These are phyloP conservation scores for Cronartium quercuum DNA, from an alignment of 1,284 basidiomycete genomes.

Conservation along the genomic window DNA sequence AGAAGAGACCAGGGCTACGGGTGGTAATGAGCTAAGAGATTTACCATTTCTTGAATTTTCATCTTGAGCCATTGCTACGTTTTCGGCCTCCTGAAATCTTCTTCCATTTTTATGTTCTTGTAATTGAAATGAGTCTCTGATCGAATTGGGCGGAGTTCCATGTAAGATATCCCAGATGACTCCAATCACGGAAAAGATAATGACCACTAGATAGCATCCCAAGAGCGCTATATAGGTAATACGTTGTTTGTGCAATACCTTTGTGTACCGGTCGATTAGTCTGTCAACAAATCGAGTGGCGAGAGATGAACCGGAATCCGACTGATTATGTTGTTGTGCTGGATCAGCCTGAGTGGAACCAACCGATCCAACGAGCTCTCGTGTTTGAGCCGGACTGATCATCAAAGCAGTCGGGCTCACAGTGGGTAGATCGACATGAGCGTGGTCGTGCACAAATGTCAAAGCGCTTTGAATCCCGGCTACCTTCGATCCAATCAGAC, in stretches of 20 bases:
- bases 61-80: background rate
- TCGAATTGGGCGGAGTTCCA: background rate
- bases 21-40: slow-evolving; percentile 10
- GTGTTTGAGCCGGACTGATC: slow-evolving; percentile 17
- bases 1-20: slow-evolving; percentile 9
- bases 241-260: slow-evolving; percentile 23
- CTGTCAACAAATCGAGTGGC: slow-evolving; percentile 25
- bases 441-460: slow-evolving; percentile 33
- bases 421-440: slow-evolving; percentile 29
- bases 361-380: slow-evolving; percentile 14
- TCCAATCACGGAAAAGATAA: slow-evolving; percentile 11
- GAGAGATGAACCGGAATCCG: background rate
- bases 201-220: slow-evolving; percentile 17
- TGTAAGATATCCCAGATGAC: slow-evolving; percentile 23
- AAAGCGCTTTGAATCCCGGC: slow-evolving; percentile 24
- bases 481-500: slow-evolving; percentile 31
- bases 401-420: slow-evolving; percentile 19
- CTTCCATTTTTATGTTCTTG: background rate
- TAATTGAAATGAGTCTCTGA: background rate
- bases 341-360: background rate
- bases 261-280: slow-evolving; percentile 24
- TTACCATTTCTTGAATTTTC: slow-evolving; percentile 9
- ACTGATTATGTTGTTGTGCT: background rate
- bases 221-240: slow-evolving; percentile 13
- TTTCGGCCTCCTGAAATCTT: background rate